A percentile compares a stretch with the other conserved stretches of the same genome.
phyloP scores from a whole-genome alignment of 495 filamentous ascomycete genomes.

The Stereocaulon alpinum region DNA sequence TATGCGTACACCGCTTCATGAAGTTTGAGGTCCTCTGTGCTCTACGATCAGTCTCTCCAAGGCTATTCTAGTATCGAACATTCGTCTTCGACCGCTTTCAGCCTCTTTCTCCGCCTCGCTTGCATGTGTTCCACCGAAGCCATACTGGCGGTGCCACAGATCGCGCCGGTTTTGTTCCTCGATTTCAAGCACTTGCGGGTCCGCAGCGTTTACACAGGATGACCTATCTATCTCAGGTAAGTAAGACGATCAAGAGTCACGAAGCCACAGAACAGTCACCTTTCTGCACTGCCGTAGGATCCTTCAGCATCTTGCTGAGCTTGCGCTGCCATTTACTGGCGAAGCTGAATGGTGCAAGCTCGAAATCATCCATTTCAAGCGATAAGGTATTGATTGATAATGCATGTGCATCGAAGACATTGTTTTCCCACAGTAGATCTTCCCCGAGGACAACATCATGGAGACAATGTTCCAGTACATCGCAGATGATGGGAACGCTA shows the following conservation, averaged over 20 bases:
- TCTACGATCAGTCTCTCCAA: background rate
- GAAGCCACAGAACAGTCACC: background rate
- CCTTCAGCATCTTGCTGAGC: background rate
- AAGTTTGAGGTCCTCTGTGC: background rate
- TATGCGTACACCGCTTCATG: background rate
- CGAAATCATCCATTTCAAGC: background rate
- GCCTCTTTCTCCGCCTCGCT: background rate
- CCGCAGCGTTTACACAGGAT: background rate
- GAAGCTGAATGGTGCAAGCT: conserved; percentile 13
- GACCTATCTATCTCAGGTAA: background rate
- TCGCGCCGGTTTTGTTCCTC: conserved; percentile 9
- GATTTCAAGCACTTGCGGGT: background rate
- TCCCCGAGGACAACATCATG: conserved; percentile 18
- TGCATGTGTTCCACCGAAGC: background rate
- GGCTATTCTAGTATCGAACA: background rate
- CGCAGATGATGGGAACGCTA: conserved; percentile 9
- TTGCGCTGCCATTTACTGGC: background rate
- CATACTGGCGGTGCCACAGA: conserved; percentile 3
- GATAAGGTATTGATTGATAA: background rate
- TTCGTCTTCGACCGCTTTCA: conserved; percentile 3
- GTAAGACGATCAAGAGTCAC: background rate
- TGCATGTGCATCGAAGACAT: conserved; percentile 8
- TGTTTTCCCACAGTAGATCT: conserved; percentile 7
- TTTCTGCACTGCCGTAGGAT: background rate
- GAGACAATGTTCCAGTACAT: conserved; percentile 15